A percentile compares a stretch with the other conserved stretches of the same genome.
These are phyloP conservation scores for Huntiella omanensis DNA, from an alignment of 2,329 filamentous ascomycete species.

Conservation along the genomic window DNA sequence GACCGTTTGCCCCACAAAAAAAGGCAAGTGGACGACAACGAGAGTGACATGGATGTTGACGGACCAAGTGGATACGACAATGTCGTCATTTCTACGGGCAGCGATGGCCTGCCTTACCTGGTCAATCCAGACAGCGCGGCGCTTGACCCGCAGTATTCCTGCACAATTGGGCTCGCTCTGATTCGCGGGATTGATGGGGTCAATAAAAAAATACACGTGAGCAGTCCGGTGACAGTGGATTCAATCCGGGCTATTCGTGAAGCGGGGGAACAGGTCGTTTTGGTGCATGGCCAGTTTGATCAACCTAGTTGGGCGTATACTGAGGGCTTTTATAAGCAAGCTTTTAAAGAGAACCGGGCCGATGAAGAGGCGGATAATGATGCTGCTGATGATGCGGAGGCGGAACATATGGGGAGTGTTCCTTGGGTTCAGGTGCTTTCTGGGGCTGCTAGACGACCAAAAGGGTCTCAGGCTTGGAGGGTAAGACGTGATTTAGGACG, in stretches of 20 bases:
- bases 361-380: slow-evolving; percentile 20
- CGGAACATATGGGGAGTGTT: slow-evolving; percentile 16
- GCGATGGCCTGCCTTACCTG: slow-evolving; percentile 44
- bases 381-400: slow-evolving; percentile 12
- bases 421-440: slow-evolving; percentile 43
- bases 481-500: slow-evolving; percentile 43
- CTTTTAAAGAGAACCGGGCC: slow-evolving; percentile 13
- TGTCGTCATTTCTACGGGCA: slow-evolving; percentile 19
- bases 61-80: slow-evolving; percentile 3
- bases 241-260: slow-evolving; percentile 23
- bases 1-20: slow-evolving; percentile 14
- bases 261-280: slow-evolving; percentile 32
- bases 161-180: slow-evolving; percentile 44
- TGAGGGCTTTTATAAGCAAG: slow-evolving; percentile 35
- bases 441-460: slow-evolving; percentile 34
- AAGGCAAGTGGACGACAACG: not conserved
- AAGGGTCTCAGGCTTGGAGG: slow-evolving; percentile 42
- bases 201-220: slow-evolving; percentile 37
- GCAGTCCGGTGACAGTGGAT: slow-evolving; percentile 36
- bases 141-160: slow-evolving; percentile 40
- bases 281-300: slow-evolving; percentile 52
- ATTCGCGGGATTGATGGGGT: slow-evolving; percentile 48
- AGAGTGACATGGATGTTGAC: slow-evolving; percentile 13
- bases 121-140: slow-evolving; percentile 31
- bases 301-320: slow-evolving; percentile 51